Base-by-base conservation (phyloP, 306 rosid genomes). In the Heteromeles arbutifolia region DNA sequence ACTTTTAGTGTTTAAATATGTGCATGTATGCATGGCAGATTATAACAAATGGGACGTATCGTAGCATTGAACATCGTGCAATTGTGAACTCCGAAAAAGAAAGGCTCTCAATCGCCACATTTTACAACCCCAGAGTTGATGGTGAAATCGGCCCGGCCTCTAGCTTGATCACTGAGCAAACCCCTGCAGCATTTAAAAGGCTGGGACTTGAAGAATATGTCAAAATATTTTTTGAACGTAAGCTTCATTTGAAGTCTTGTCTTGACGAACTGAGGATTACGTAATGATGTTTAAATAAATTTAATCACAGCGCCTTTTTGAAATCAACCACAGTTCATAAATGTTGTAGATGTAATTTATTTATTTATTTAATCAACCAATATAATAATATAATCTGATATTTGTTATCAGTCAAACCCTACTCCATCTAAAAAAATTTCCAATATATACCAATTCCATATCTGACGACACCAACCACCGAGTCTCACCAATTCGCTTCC, bases 41-140 rank as follows among this genome's bases (percentile, higher is more conserved):
- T 22, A 43, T 66, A 57, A 77, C 78, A 7, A 81, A 81, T 39
- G 81, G 81, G 11, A 44, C 45, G 21, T 77, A 82, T 39, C 78
- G 72, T 4, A 82, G 78, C 74, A 77, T 82, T 9, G 85, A 82
- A 65, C 85, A 82, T 59, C 63, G 85, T 19, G 85, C 75, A 39
- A 57, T 70, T 3, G 78, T 82, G 14, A 77, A 70, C 71, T 58
- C 79, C 10, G 77, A 2, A 29, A 45, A 81, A 58, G n/a, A 82
- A 68, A 72, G 82, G 17, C 82, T 82, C 48, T 77, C 85, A 12
- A 34, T 77, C 32, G 76, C 82, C 5, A 67, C 82, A 58, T 82
- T 82, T 54, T 29, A 61, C 61, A 24, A 2, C 25, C 78, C 79
- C 1, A 48, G 72, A 12, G 6, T n/a, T 31, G 75, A 62, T 15